Percentiles rank a stretch among this genome's conserved stretches.
phyloP scores from a whole-genome alignment of 208 protist genomes.

The Herpetomonas muscarum region DNA sequence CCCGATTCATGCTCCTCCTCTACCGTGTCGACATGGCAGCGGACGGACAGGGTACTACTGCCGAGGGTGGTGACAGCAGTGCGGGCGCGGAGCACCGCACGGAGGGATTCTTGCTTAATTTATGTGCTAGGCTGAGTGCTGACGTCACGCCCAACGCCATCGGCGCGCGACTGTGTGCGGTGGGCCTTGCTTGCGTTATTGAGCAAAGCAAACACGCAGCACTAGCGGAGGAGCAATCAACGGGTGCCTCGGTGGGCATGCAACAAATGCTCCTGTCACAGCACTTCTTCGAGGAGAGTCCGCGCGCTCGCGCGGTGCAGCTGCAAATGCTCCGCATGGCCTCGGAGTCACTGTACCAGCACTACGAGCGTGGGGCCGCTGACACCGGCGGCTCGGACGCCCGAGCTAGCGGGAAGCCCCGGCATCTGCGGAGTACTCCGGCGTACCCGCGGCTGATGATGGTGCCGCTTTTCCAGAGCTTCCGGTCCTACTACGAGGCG shows the following conservation, averaged over 20 bases:
- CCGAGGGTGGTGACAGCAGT: background rate
- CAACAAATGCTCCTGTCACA: background rate
- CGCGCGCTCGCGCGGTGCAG: constrained; percentile 7
- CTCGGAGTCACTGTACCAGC: constrained; percentile 1
- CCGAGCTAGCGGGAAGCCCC: no score
- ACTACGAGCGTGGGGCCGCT: no score
- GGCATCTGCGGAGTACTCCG: no score
- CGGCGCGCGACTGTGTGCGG: constrained; percentile 12
- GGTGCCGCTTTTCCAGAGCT: constrained; percentile 13
- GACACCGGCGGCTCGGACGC: no score
- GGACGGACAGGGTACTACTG: background rate
- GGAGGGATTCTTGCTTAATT: constrained; percentile 4
- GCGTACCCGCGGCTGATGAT: no score
- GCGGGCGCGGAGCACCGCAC: no score
- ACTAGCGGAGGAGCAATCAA: background rate
- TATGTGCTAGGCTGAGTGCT: constrained; percentile 10
- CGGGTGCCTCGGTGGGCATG: background rate
- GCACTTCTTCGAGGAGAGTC: background rate
- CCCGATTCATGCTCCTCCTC: constrained; percentile 13
- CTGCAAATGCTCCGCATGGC: constrained; percentile 17
- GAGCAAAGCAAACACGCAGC: background rate
- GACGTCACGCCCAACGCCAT: constrained; percentile 17
- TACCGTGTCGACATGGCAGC: constrained; percentile 9
- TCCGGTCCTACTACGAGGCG: constrained; percentile 53
- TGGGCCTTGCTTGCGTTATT: constrained; percentile 12